phyloP scores from a whole-genome alignment of 176 grass and related monocot genomes.

The barley (Hordeum vulgare) region DNA sequence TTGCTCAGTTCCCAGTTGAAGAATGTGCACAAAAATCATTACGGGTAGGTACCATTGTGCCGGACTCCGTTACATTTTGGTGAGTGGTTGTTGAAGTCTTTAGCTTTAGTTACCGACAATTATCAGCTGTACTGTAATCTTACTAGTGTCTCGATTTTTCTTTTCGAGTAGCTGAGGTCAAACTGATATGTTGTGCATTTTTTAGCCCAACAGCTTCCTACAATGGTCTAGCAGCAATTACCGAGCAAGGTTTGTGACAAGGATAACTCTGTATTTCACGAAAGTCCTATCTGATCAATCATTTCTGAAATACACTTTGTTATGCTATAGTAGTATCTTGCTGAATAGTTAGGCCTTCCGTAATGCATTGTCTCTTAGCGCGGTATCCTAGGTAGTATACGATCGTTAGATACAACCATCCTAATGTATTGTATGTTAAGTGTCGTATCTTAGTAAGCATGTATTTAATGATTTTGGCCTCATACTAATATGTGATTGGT shows the following conservation, averaged over 20 bases:
- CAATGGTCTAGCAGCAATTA: background rate
- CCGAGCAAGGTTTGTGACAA: background rate
- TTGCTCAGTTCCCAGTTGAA: background rate
- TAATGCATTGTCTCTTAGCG: no score
- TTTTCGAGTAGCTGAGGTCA: background rate
- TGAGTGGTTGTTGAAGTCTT: background rate
- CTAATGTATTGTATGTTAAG: no score
- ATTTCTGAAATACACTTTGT: background rate
- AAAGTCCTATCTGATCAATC: background rate
- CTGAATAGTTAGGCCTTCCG: background rate
- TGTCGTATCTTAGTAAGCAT: no score
- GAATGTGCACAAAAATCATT: background rate
- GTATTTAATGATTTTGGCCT: no score
- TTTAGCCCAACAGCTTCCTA: background rate
- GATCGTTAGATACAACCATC: no score
- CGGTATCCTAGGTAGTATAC: no score
- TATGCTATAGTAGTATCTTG: background rate
- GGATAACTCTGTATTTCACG: background rate
- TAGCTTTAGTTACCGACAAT: slow-evolving; percentile 3
- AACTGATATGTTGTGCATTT: background rate
- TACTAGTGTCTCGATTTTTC: background rate
- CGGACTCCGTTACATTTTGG: background rate
- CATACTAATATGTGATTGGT: no score
- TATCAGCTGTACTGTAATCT: slow-evolving; percentile 1
- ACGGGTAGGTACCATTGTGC: background rate